phyloP scores from a whole-genome alignment of 2,329 filamentous ascomycete genomes.

The Talaromyces sp. region DNA sequence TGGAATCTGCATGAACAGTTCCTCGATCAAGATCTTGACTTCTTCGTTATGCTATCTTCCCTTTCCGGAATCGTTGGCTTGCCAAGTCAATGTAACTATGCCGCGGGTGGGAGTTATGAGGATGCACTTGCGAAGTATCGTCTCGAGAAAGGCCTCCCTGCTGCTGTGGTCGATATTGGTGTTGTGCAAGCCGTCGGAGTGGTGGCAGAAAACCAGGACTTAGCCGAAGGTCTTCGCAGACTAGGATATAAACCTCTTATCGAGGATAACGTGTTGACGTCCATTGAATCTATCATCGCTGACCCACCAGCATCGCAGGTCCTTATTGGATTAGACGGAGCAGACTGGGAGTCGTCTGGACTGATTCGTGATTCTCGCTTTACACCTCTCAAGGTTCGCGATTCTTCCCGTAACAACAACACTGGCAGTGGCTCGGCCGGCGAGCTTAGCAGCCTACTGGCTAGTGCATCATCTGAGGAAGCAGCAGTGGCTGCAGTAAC shows the following conservation, averaged over 20 bases:
- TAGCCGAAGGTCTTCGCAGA: neutral
- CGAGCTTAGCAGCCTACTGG: neutral
- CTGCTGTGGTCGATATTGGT: conserved; percentile 28
- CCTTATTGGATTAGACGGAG: neutral
- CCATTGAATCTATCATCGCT: neutral
- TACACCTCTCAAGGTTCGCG: neutral
- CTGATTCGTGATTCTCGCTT: neutral
- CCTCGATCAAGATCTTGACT: neutral
- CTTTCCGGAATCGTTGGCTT: conserved; percentile 13
- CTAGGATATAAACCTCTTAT: neutral
- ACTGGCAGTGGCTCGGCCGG: neutral
- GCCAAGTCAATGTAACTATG: conserved; percentile 14
- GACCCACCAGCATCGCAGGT: neutral
- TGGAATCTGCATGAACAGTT: neutral
- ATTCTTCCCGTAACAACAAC: neutral
- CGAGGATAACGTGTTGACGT: neutral
- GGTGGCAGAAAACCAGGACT: conserved; percentile 23
- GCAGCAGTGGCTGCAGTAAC: neutral
- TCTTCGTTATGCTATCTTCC: neutral
- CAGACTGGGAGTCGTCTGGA: neutral
- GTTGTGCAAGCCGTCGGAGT: conserved; percentile 31
- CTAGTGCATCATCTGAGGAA: neutral
- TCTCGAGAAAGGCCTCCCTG: neutral
- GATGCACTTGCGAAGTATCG: conserved; percentile 27
- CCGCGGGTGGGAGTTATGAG: conserved; percentile 14